Conservation (phyloP, 352 stramenopile genomes). For the Plasmopara viticola region DNA sequence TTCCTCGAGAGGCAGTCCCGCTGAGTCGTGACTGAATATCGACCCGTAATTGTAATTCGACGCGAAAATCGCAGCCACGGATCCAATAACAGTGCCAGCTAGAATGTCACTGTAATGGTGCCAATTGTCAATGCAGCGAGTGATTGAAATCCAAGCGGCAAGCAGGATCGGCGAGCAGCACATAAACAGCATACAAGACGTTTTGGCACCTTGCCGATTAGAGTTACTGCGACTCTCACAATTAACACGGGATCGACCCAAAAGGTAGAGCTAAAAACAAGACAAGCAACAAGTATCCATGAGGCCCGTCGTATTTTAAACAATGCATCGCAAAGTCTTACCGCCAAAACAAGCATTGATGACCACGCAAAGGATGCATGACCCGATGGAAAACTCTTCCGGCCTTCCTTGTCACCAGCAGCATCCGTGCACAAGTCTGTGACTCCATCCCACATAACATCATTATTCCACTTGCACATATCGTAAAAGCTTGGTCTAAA, state of each 20-base stretch:
- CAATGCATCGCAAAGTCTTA: conserved; percentile 12
- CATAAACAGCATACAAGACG: conserved; percentile 61
- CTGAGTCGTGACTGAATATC: conserved; percentile 51
- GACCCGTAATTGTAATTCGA: conserved; percentile 73
- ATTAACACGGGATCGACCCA: conserved; percentile 65
- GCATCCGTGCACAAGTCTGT: conserved; percentile 61
- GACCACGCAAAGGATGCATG: conserved; percentile 70
- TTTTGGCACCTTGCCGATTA: conserved; percentile 41
- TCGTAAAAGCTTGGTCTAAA: conserved; percentile 79
- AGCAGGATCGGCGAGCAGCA: conserved; percentile 55
- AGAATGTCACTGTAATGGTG: conserved; percentile 78
- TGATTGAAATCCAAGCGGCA: conserved; percentile 63
- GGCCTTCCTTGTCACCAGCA: conserved; percentile 57
- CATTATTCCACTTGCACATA: conserved; percentile 74
- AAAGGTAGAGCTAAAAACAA: conserved; percentile 44
- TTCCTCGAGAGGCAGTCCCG: conserved; percentile 51
- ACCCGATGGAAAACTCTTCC: conserved; percentile 78
- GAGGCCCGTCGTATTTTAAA: neutral
- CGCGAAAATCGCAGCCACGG: conserved; percentile 32
- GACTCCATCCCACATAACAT: conserved; percentile 64
- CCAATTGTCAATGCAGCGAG: conserved; percentile 80
- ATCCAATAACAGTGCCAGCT: conserved; percentile 55
- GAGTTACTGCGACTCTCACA: conserved; percentile 49
- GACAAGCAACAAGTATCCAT: conserved; percentile 2
- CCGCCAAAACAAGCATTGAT: conserved; percentile 71